These are phyloP conservation scores for Hyparrhenia diplandra DNA, from an alignment of 176 grass and related monocot species.

Conservation along the genomic window DNA sequence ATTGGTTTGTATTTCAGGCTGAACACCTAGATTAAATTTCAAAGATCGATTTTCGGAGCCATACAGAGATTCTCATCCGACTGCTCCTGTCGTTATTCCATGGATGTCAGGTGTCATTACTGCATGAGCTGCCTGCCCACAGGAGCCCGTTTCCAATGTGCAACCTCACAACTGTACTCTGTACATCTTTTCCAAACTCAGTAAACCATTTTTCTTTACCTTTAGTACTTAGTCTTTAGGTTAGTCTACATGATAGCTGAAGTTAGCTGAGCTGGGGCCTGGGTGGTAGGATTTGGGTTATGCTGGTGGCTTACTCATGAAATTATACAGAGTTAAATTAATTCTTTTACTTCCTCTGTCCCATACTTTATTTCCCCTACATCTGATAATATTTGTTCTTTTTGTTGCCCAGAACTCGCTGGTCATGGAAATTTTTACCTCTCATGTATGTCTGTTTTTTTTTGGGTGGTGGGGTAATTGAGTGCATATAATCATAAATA, in stretches of 20 bases:
- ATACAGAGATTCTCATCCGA: conserved; percentile 64
- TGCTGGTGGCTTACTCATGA: not conserved
- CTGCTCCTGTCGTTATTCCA: conserved; percentile 58
- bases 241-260: conserved; percentile 1
- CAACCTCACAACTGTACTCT: not conserved
- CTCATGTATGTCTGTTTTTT: too few relatives aligned
- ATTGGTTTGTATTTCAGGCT: conserved; percentile 37
- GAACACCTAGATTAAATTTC: conserved; percentile 61
- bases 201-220: not conserved
- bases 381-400: not conserved
- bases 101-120: conserved; percentile 72
- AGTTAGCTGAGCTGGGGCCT: not conserved
- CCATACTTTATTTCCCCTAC: not conserved
- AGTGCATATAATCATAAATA: not conserved
- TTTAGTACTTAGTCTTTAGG: not conserved
- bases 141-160: not conserved
- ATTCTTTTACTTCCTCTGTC: not conserved
- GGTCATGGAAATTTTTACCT: not conserved
- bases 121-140: not conserved
- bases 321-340: not conserved
- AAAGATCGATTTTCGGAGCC: conserved; percentile 70
- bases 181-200: not conserved
- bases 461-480: too few relatives aligned
- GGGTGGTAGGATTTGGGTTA: not conserved
- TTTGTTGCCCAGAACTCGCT: not conserved